A percentile compares a stretch with the other conserved stretches of the same genome.
Evolutionary conservation across 73 alveolate species (phyloP).

Genomic region (Diophrys sp.): DNA sequence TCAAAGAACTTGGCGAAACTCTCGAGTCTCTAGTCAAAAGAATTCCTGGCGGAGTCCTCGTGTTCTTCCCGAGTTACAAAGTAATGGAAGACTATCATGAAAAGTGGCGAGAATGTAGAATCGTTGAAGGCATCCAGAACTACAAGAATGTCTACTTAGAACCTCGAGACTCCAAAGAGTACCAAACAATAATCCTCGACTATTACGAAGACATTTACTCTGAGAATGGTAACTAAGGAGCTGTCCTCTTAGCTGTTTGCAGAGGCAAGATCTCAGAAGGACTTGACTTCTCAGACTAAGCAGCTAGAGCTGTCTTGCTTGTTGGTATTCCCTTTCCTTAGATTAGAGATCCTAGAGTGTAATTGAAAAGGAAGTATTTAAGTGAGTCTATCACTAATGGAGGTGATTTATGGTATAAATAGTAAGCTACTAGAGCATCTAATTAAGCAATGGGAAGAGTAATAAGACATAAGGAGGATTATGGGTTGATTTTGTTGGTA

Average conservation of each 20-base stretch:
- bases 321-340: conserved; percentile 94
- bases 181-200: no score
- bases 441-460: no score
- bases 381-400: no score
- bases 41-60: conserved; percentile 84
- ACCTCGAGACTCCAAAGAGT: no score
- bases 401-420: no score
- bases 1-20: conserved; percentile 68
- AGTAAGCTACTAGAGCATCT: no score
- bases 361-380: conserved; percentile 59
- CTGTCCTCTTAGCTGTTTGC: conserved; percentile 87
- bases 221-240: conserved; percentile 75
- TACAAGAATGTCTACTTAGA: conserved; percentile 47
- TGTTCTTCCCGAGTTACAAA: conserved; percentile 78
- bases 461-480: no score
- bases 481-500: no score
- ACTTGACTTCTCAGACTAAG: conserved; percentile 88
- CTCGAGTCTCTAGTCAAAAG: conserved; percentile 59
- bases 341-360: conserved; percentile 67
- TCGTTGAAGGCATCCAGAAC: conserved; percentile 30
- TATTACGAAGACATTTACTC: no score
- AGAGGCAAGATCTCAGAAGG: conserved; percentile 94
- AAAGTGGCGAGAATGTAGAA: conserved; percentile 52
- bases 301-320: conserved; percentile 89
- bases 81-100: conserved; percentile 56